Conservation (phyloP, 495 filamentous ascomycete species). For the Neurospora discreta region DNA sequence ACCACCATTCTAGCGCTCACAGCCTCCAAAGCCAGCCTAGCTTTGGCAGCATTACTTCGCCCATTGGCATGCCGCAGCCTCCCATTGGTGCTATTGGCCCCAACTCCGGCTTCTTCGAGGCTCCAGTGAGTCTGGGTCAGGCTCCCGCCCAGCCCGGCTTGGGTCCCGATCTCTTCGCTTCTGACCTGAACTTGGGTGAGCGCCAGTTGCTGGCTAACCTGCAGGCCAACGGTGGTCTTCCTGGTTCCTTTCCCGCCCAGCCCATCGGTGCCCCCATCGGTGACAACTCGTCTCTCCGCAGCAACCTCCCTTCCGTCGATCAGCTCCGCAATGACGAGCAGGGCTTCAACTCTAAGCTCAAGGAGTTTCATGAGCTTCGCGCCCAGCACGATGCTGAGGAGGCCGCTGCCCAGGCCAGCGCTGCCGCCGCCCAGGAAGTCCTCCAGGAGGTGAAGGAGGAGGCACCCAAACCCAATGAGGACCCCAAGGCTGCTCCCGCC, state of each 20-base stretch:
- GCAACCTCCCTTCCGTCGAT: slow-evolving; percentile 28
- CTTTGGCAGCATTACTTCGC: slow-evolving; percentile 85
- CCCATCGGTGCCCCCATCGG: slow-evolving; percentile 17
- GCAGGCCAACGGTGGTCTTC: slow-evolving; percentile 22
- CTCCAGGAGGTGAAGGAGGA: slow-evolving; percentile 8
- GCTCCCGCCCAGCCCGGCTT: slow-evolving; percentile 11
- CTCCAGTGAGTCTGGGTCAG: slow-evolving; percentile 19
- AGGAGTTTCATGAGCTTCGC: slow-evolving; percentile 44
- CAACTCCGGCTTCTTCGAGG: slow-evolving; percentile 58
- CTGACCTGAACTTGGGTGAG: slow-evolving; percentile 32
- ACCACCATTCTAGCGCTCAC: slow-evolving; percentile 89
- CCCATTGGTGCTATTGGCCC: slow-evolving; percentile 48
- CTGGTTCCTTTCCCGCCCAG: slow-evolving; percentile 23
- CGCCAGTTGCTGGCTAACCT: slow-evolving; percentile 30
- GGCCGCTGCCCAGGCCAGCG: slow-evolving; percentile 5
- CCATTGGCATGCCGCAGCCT: slow-evolving; percentile 62
- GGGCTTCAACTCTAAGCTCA: slow-evolving; percentile 40
- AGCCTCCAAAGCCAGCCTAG: slow-evolving; percentile 94
- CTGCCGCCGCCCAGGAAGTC: slow-evolving; percentile 1
- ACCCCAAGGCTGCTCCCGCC: background rate
- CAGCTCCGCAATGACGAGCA: slow-evolving; percentile 39
- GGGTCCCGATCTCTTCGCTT: slow-evolving; percentile 34
- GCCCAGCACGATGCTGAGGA: slow-evolving; percentile 45
- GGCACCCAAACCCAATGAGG: slow-evolving; percentile 3
- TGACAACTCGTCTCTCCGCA: slow-evolving; percentile 22